Conservation (phyloP, 2,329 filamentous ascomycete genomes). For the Venturia aucupariae region DNA sequence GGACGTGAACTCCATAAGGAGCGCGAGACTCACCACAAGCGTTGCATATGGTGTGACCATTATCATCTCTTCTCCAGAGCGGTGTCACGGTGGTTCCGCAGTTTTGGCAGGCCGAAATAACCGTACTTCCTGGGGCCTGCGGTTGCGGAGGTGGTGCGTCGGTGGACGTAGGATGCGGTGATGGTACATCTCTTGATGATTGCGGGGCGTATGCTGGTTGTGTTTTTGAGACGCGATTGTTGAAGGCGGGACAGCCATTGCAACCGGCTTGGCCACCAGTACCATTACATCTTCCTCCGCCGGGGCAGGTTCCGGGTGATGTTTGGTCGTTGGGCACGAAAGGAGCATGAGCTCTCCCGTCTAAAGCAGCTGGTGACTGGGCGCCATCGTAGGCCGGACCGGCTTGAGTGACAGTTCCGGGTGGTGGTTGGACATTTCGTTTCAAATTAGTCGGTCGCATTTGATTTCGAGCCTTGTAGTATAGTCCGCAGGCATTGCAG, state of each 20-base stretch:
- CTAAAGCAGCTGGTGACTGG: not conserved
- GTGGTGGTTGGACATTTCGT: conserved; percentile 48
- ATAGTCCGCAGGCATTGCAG: conserved; percentile 94
- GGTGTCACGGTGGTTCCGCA: conserved; percentile 95
- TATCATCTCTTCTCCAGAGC: conserved; percentile 87
- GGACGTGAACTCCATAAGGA: not conserved
- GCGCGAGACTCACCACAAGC: conserved; percentile 67
- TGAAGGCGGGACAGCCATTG: conserved; percentile 92
- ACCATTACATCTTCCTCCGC: conserved; percentile 89
- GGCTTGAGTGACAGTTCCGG: not conserved
- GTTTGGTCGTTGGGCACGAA: conserved; percentile 48
- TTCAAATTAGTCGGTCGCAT: conserved; percentile 85
- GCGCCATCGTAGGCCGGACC: not conserved
- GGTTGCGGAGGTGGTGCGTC: conserved; percentile 18
- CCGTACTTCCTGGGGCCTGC: conserved; percentile 29
- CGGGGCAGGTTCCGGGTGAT: conserved; percentile 79
- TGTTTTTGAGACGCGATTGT: conserved; percentile 88
- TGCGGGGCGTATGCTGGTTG: conserved; percentile 51
- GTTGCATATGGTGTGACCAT: conserved; percentile 95
- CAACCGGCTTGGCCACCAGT: conserved; percentile 93
- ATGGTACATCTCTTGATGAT: conserved; percentile 2
- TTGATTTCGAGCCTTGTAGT: conserved; percentile 87
- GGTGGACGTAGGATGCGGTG: not conserved
- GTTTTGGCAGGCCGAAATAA: conserved; percentile 90
- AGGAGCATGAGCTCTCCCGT: not conserved